A percentile compares a stretch with the other conserved stretches of the same genome.
Conservation (phyloP, 805 yeast species). For the Wickerhamiella sergipiensis region DNA sequence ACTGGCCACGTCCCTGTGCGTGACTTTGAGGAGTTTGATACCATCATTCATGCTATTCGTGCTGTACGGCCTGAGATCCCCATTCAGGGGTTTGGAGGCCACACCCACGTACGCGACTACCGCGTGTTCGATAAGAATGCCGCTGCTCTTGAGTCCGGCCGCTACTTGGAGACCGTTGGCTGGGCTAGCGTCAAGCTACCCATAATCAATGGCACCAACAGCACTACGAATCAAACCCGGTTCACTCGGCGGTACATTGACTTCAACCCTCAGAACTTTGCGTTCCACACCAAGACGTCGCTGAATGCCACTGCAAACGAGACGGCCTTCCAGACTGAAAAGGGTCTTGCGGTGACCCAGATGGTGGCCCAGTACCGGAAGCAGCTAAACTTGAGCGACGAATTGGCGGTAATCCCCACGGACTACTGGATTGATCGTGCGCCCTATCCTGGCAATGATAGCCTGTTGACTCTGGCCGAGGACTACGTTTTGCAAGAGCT, state of each 20-base stretch:
- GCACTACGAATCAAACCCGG: constrained; percentile 5
- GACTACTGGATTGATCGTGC: constrained; percentile 57
- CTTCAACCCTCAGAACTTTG: constrained; percentile 60
- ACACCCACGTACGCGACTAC: constrained; percentile 83
- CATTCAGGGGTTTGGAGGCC: constrained; percentile 89
- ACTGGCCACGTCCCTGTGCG: constrained; percentile 73
- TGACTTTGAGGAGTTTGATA: constrained; percentile 39
- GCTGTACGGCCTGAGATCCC: constrained; percentile 42
- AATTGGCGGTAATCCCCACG: constrained; percentile 51
- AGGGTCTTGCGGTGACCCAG: constrained; percentile 38
- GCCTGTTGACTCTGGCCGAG: constrained; percentile 47
- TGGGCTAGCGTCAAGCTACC: constrained; percentile 46
- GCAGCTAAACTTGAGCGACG: constrained; percentile 38
- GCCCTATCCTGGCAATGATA: constrained; percentile 43
- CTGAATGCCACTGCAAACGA: constrained; percentile 8
- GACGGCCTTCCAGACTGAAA: constrained; percentile 34
- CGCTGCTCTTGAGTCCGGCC: constrained; percentile 80
- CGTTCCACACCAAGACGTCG: constrained; percentile 38
- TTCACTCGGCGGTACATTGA: constrained; percentile 65
- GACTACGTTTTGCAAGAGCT: constrained; percentile 37
- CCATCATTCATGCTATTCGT: constrained; percentile 40
- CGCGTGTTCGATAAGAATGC: constrained; percentile 49
- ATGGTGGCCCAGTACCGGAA: constrained; percentile 32
- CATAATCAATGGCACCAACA: constrained; percentile 10
- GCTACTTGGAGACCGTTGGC: constrained; percentile 90